Evolutionary conservation across 1,284 basidiomycete species (phyloP), one percentile per base, ranked within the genome.

Genomic region (Ganoderma resinaceum): DNA sequence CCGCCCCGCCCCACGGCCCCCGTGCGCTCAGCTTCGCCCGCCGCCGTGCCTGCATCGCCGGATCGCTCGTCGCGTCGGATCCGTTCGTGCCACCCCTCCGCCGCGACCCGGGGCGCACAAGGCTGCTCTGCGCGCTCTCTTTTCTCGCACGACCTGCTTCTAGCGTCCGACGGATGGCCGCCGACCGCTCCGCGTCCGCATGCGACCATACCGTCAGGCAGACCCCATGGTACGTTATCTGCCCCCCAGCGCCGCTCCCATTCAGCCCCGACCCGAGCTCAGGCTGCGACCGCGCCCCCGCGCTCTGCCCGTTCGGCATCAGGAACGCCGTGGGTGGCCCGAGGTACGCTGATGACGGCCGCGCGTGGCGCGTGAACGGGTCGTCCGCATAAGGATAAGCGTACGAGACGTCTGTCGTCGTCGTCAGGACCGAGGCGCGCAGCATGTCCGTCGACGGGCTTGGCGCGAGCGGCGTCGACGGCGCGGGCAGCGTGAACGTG

Each of bases 161-260:
- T 65, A 95, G 86, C 3, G 93, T 93, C 62, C 92, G 88, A 37
- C 93, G 89, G 74, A 95, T 95, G 2, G 94, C 93, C 23, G 84
- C 86, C 70, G 93, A 91, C 63, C 95, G 89, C 75, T 95, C 91
- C 2, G 91, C 89, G 76, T 98, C 96, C 35, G 95, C 95, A 76
- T 96, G 95, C 11, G 94, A 95, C 95, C 95, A 98, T 0, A 97
- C 95, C 3, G 94, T 95, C 63, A 98, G 85, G 72, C 94, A 95
- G 40, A 96, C 95, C 58, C 95, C 96, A 77, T 97, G 89, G 78
- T 95, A 97, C 14, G 91, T 91, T 69, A 93, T 78, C 37, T 88
- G 92, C 20, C 68, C 71, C 73, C 76, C 79, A 43, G 71, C 74
- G 20, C 75, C 76, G 40, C 81, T 82, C 31, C 43, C 43, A 46